Evolutionary conservation across 2,329 filamentous ascomycete species (phyloP).

Genomic region (Aureobasidium sp.): DNA sequence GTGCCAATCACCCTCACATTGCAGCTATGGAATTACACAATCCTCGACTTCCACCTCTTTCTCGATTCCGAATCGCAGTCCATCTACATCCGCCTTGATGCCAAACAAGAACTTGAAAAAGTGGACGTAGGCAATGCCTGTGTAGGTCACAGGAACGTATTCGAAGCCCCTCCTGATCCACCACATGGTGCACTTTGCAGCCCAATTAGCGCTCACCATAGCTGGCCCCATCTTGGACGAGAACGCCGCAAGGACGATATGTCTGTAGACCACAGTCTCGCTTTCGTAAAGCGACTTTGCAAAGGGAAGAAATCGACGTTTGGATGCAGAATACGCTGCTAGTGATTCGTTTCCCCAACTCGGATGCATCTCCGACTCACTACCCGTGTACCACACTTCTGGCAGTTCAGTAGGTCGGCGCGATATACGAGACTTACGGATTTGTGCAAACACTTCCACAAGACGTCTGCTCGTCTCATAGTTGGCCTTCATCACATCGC

Average conservation of each 20-base stretch:
- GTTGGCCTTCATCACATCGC: neutral
- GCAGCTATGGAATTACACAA: neutral
- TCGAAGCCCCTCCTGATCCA: neutral
- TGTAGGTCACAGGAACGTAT: neutral
- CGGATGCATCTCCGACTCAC: neutral
- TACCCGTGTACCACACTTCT: neutral
- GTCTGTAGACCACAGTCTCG: neutral
- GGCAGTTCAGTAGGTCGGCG: neutral
- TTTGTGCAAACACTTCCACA: neutral
- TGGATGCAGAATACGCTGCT: neutral
- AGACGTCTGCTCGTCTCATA: neutral
- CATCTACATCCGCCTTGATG: neutral
- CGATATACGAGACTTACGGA: neutral
- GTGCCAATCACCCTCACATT: neutral
- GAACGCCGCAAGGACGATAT: neutral
- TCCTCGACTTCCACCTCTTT: neutral
- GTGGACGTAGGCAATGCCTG: neutral
- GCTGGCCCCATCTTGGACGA: neutral
- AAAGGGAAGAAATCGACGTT: neutral
- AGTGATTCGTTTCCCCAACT: neutral
- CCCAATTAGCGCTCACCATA: neutral
- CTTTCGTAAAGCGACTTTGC: neutral
- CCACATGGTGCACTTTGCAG: neutral
- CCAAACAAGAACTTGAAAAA: neutral
- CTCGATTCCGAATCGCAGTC: neutral